Evolutionary conservation across 257 asterid species (phyloP), one percentile per base, ranked within the genome.

Genomic region (Orobanche coerulescens): DNA sequence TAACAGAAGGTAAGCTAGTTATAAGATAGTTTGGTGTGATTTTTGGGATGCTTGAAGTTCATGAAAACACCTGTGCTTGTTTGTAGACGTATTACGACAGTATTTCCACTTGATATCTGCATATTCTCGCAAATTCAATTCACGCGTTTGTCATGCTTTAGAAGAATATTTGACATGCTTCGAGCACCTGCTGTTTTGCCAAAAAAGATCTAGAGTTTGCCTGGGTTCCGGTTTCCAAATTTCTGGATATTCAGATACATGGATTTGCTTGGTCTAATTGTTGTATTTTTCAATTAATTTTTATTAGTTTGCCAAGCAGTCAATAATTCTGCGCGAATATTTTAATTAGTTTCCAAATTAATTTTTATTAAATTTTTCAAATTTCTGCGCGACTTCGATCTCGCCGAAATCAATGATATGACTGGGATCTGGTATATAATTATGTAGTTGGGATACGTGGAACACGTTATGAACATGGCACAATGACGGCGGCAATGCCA

Each of bases 1-100:
- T 55, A 93, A 93, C 68, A 93, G 99, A 81, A 93, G 97, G 99
- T 86, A 74, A 30, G 82, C 70, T 33, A 52, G 52, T 64, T 49
- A 12, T 2, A 24, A 16, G 42, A 54, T 28, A 25, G 52, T n/a
- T 55, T 9, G 4, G 6, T 40, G 1, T 70, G 42, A 34, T 68
- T 44, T 20, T 58, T 62, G 48, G 54, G 70, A 39, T 61, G 40
- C 64, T 14, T 51, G 52, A 49, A 69, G 61, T 42, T 59, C 16
- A 14, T 58, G 16, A 19, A 55, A 42, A 51, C 18, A n/a, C n/a
- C 24, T 51, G 40, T 50, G 30, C 50, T 24, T 54, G 68, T 30
- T 26, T 42, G n/a, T 25, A 20, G 18, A 48, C 22, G 43, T 25
- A 50, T 25, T 48, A 11, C 30, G 23, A 31, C 51, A 9, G 14